Evolutionary conservation across 495 filamentous ascomycete species (phyloP).

Genomic region (Neurospora sublineolata): DNA sequence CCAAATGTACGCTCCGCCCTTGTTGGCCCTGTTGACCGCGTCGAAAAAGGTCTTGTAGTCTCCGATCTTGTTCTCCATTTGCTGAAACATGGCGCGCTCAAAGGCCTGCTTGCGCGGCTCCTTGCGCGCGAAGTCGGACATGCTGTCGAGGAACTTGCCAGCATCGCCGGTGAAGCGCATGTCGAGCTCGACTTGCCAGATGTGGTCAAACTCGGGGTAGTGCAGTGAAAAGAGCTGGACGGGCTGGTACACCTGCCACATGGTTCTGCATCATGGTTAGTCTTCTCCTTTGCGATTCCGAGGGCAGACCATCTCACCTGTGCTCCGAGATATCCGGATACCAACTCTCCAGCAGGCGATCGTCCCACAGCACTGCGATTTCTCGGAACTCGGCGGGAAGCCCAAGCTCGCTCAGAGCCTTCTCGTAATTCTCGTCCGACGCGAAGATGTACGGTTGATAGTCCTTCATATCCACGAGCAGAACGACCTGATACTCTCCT

Average conservation of each 20-base stretch:
- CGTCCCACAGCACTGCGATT: constrained; percentile 46
- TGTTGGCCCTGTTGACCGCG: constrained; percentile 15
- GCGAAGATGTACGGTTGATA: constrained; percentile 39
- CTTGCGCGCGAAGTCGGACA: constrained; percentile 37
- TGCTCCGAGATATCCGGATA: constrained; percentile 28
- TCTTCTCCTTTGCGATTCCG: background rate
- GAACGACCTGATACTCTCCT: constrained; percentile 47
- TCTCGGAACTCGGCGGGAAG: constrained; percentile 45
- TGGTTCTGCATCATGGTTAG: constrained; percentile 13
- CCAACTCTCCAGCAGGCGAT: constrained; percentile 28
- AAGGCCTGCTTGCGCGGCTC: constrained; percentile 40
- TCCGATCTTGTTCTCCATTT: constrained; percentile 23
- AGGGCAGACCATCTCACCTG: constrained; percentile 11
- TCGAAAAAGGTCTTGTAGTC: constrained; percentile 12
- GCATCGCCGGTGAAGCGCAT: constrained; percentile 46
- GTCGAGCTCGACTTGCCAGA: constrained; percentile 55
- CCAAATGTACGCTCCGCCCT: constrained; percentile 40
- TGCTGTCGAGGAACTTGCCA: constrained; percentile 38
- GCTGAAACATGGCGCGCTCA: constrained; percentile 27
- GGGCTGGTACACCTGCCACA: constrained; percentile 30
- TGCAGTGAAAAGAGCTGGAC: constrained; percentile 47
- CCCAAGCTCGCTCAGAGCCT: constrained; percentile 34
- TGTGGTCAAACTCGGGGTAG: constrained; percentile 48
- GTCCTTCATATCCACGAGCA: constrained; percentile 49
- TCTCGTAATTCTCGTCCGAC: constrained; percentile 35